Percentiles rank a stretch among this genome's conserved stretches.
phyloP scores from a whole-genome alignment of 495 filamentous ascomycete genomes.

The Aspergillus sclerotiicarbonarius region DNA sequence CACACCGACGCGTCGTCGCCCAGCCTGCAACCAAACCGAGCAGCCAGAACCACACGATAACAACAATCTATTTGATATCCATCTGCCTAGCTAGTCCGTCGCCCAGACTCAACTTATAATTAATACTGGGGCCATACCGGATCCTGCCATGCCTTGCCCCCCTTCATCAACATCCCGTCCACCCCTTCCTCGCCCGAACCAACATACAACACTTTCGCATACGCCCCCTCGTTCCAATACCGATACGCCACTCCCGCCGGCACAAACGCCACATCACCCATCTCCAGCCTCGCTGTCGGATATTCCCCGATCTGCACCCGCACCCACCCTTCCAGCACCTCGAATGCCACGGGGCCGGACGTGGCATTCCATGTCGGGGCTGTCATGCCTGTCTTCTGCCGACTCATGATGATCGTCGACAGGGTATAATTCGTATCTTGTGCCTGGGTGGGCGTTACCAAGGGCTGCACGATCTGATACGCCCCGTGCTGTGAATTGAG shows the following conservation, averaged over 20 bases:
- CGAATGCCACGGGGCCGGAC: conserved; percentile 34
- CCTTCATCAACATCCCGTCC: conserved; percentile 27
- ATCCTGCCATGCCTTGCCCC: conserved; percentile 20
- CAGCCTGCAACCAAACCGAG: not conserved
- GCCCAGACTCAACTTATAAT: not conserved
- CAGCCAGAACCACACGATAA: not conserved
- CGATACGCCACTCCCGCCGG: conserved; percentile 27
- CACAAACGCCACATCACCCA: conserved; percentile 41
- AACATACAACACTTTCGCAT: conserved; percentile 44
- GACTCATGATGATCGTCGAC: conserved; percentile 32
- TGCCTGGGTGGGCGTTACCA: conserved; percentile 24
- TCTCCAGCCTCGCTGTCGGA: conserved; percentile 25
- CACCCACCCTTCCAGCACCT: conserved; percentile 39
- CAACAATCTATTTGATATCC: too few species aligned
- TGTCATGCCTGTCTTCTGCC: not conserved
- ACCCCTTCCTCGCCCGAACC: conserved; percentile 31
- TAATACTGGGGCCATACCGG: not conserved
- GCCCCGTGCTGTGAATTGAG: conserved; percentile 28
- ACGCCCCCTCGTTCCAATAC: conserved; percentile 33
- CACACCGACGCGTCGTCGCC: not conserved
- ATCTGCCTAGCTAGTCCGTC: not conserved
- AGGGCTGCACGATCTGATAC: conserved; percentile 42
- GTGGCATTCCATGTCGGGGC: conserved; percentile 19
- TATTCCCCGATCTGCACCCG: conserved; percentile 32
- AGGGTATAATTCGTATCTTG: conserved; percentile 30